Evolutionary conservation across 2,329 filamentous ascomycete species (phyloP), one percentile per base, ranked within the genome.

Genomic region (Colletotrichum sidae): DNA sequence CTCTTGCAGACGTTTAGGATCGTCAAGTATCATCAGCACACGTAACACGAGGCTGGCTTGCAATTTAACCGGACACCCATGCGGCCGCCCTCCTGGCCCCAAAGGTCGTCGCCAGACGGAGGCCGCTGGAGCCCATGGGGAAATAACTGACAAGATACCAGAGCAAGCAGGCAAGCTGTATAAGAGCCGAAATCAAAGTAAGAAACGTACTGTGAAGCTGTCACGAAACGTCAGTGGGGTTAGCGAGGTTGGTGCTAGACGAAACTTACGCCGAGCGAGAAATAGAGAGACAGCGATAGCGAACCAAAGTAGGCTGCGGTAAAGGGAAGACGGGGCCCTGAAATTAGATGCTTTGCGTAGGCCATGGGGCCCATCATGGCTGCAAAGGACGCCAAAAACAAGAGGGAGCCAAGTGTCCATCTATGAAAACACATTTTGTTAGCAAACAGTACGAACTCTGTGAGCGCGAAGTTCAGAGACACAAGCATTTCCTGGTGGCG

Each of bases 111-210:
- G 94, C 94, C 70, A 97, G 88, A 65, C 95, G 90, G 70, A 99
- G 81, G 46, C 96, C 93, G 60, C 90, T 92, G 62, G 92, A 92
- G 45, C 96, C 96, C 94, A 98, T 97, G 34, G 96, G 96, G 74
- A 98, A 98, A 79, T 99, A 99, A 80, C 93, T 97, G 78, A 98
- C 90, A 51, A 97, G 85, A 80, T 98, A 98, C 95, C 95, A 98
- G 51, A 93, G 70, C 69, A 98, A 83, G 68, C 91, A 92, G 57
- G 90, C 89, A 59, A 98, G 84, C 77, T 99, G 96, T 71, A 94
- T 81, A 66, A 97, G 85, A 67, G 93, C 90, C 25, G 94, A 92
- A 69, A 97, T 82, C 59, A 98, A 83, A 13, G 96, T 98, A 69
- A 98, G 87, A 68, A 96, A 80, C 45, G 92, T 94, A 75, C 86